Percentiles rank a stretch among this genome's conserved stretches.
These are phyloP conservation scores for Ustilago esculenta DNA, from an alignment of 1,284 basidiomycete species.

Conservation along the genomic window DNA sequence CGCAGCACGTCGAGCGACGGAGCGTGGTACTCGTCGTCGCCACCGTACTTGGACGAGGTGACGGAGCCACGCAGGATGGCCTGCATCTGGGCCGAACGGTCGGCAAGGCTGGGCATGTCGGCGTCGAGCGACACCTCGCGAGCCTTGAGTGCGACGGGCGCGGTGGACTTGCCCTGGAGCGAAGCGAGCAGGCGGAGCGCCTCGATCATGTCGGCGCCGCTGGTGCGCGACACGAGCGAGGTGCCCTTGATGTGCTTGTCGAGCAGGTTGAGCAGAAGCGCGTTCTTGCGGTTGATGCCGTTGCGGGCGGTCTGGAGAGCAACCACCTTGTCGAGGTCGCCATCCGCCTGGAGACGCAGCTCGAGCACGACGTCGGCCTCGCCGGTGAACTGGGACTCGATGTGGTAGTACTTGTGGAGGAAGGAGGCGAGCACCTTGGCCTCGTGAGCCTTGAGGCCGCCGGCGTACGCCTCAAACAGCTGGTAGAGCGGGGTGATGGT, in stretches of 20 bases:
- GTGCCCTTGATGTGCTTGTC: conserved; percentile 72
- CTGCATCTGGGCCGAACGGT: conserved; percentile 93
- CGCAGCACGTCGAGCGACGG: conserved; percentile 87
- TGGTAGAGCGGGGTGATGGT: conserved; percentile 79
- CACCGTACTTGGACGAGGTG: conserved; percentile 81
- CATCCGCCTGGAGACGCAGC: conserved; percentile 90
- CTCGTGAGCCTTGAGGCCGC: conserved; percentile 88
- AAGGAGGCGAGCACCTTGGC: conserved; percentile 78
- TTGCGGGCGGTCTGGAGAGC: conserved; percentile 91
- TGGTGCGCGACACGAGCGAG: conserved; percentile 49
- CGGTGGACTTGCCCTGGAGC: conserved; percentile 72
- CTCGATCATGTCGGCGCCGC: conserved; percentile 53
- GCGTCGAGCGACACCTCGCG: conserved; percentile 95
- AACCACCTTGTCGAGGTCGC: conserved; percentile 88
- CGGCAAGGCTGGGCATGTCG: conserved; percentile 95
- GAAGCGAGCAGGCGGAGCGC: conserved; percentile 73
- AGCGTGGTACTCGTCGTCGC: conserved; percentile 73
- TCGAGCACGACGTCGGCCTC: conserved; percentile 87
- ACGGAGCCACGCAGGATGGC: conserved; percentile 88
- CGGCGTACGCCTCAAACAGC: conserved; percentile 82
- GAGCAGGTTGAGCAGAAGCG: conserved; percentile 83
- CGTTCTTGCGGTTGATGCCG: conserved; percentile 91
- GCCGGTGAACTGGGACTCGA: conserved; percentile 92
- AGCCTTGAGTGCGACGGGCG: conserved; percentile 80
- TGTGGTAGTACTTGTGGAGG: conserved; percentile 79